Conservation (phyloP, 352 stramenopile genomes). For the Globisporangium abappressorium region DNA sequence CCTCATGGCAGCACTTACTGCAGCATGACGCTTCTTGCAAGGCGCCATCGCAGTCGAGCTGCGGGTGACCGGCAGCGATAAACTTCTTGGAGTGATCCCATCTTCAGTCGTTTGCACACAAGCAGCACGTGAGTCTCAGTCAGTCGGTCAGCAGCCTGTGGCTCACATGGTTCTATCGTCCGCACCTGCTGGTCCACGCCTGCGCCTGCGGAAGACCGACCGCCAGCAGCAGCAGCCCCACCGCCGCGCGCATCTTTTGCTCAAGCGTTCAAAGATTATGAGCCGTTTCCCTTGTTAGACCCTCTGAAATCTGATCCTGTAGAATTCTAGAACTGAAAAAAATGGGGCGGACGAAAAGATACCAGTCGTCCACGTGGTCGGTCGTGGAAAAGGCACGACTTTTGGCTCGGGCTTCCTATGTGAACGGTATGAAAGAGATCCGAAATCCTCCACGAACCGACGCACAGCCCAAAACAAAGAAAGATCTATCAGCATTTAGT, state of each 20-base stretch:
- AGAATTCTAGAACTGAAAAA: constrained; percentile 8
- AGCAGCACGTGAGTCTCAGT: background rate
- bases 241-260: constrained; percentile 9
- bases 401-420: background rate
- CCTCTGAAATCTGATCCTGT: background rate
- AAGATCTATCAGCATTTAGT: background rate
- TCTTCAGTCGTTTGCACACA: constrained; percentile 17
- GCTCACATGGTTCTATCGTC: background rate
- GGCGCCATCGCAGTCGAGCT: constrained; percentile 64
- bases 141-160: background rate
- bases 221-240: background rate
- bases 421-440: background rate
- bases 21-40: constrained; percentile 63
- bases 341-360: background rate
- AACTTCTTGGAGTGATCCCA: constrained; percentile 86
- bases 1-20: constrained; percentile 33
- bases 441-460: background rate
- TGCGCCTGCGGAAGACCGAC: constrained; percentile 15
- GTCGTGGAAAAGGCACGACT: background rate
- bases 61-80: constrained; percentile 45
- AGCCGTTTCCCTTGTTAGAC: background rate
- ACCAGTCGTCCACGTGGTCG: background rate
- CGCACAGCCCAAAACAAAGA: constrained; percentile 1
- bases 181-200: constrained; percentile 61
- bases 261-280: background rate